Evolutionary conservation across 192 early-diverging fungal genomes (phyloP), one percentile per base, ranked within the genome.

Genomic region (Backusella parvicylindrica): DNA sequence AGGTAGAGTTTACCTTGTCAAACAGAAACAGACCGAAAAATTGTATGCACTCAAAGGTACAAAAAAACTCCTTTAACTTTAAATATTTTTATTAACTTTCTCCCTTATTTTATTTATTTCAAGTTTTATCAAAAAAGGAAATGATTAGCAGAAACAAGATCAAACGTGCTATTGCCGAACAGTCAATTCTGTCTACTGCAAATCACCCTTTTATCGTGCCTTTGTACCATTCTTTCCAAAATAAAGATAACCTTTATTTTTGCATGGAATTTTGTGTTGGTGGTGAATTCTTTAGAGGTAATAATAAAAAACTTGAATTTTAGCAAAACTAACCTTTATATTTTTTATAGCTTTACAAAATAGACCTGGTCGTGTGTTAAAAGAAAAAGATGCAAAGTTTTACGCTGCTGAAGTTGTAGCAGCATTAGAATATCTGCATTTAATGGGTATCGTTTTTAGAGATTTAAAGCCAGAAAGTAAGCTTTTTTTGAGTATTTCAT

Each of bases 131-230:
- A 35, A 99, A 99, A 86, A 83, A 86, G 49, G 97, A 97, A 80
- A 99, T 99, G 97, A 91, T 99, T 74, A 95, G 93, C 78, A 90
- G 96, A 43, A 96, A 98, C 85, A 99, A 99, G 85, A 93, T 99
- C 81, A 97, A 97, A 79, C 89, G 97, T 36, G 96, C 95, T 28
- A 85, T 99, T 64, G 94, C 95, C 13, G 97, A 98, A 81, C 97
- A 99, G 79, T 95, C 95, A 79, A 96, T 95, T 79, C 77, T 96
- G 75, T 91, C 94, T 30, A 93, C 90, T 16, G 86, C 91, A 37
- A 94, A 96, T 85, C 93, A 94, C 73, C 95, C 95, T 7, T 96
- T 96, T 80, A 95, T 96, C 71, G 91, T 95, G 12, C 92, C 94
- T n/a, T 81, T 96, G 35, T 94, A 96, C 83, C 95, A 96, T 81